Conservation (phyloP, 768 basidiomycete species). For the Lactarius sp. region DNA sequence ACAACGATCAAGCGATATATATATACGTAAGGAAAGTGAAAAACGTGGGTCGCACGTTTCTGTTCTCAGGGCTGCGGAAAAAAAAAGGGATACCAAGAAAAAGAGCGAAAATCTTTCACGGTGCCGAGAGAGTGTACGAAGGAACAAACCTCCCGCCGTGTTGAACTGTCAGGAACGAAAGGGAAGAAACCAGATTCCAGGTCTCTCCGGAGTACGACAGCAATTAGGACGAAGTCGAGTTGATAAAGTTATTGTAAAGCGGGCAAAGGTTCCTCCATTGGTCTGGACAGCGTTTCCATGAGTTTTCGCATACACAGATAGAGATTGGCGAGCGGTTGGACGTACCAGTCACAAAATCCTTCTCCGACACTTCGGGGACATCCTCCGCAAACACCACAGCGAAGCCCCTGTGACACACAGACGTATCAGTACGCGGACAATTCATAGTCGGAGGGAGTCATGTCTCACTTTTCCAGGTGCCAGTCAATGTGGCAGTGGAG, state of each 20-base stretch:
- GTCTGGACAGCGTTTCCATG: background rate
- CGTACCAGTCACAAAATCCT: background rate
- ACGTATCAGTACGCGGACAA: background rate
- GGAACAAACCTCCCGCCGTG: background rate
- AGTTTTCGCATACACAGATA: background rate
- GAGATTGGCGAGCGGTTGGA: background rate
- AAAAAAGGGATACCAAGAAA: background rate
- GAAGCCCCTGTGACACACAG: background rate
- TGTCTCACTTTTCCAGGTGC: slow-evolving; percentile 23
- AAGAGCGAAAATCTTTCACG: background rate
- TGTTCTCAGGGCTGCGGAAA: background rate
- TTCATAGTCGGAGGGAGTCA: no score
- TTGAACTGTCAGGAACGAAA: background rate
- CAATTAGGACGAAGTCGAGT: background rate
- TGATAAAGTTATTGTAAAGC: background rate
- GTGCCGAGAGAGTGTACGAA: background rate
- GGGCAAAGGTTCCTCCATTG: slow-evolving; percentile 9
- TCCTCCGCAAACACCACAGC: slow-evolving; percentile 19
- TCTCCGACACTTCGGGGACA: background rate
- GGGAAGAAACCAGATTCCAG: background rate
- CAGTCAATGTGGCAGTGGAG: slow-evolving; percentile 32
- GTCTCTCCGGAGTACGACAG: background rate
- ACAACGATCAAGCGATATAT: background rate
- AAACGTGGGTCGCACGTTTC: background rate
- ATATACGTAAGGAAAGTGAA: background rate